phyloP scores from a whole-genome alignment of 352 stramenopile genomes.

The Elongisporangium undulatum region DNA sequence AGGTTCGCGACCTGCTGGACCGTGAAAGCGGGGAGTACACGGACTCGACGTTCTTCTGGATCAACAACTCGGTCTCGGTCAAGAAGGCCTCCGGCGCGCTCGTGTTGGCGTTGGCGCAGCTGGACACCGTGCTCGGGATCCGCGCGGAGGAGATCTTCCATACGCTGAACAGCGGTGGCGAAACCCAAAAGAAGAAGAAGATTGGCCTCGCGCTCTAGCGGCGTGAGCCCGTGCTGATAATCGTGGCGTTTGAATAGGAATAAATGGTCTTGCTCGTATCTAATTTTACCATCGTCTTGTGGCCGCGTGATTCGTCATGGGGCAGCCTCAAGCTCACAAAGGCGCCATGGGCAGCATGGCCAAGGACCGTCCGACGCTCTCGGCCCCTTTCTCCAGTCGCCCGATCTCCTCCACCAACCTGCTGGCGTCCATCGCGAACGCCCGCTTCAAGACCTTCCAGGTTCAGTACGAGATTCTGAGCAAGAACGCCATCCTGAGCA shows the following conservation, averaged over 20 bases:
- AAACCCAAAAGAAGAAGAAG: conserved; percentile 3
- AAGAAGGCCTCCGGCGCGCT: conserved; percentile 29
- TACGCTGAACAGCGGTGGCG: conserved; percentile 11
- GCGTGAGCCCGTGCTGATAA: not conserved
- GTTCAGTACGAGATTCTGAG: conserved; percentile 51
- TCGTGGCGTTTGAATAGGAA: not conserved
- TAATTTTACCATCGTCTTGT: not conserved
- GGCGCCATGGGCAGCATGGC: not conserved
- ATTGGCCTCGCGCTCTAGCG: not conserved
- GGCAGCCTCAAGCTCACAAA: not conserved
- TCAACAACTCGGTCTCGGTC: conserved; percentile 62
- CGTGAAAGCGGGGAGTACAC: conserved; percentile 20
- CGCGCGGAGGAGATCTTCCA: conserved; percentile 41
- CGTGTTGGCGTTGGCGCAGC: conserved; percentile 27
- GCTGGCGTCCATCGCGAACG: conserved; percentile 32
- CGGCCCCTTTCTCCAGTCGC: conserved; percentile 5
- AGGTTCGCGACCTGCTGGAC: conserved; percentile 36
- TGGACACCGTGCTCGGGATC: conserved; percentile 42
- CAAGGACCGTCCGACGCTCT: not conserved
- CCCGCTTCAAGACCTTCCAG: conserved; percentile 47
- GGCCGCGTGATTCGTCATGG: not conserved
- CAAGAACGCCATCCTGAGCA: conserved; percentile 36
- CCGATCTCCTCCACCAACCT: conserved; percentile 51
- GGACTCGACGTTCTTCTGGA: conserved; percentile 50
- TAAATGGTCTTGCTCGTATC: not conserved